Evolutionary conservation across 345 rosid species (phyloP).

Genomic region (Boechera retrofracta): DNA sequence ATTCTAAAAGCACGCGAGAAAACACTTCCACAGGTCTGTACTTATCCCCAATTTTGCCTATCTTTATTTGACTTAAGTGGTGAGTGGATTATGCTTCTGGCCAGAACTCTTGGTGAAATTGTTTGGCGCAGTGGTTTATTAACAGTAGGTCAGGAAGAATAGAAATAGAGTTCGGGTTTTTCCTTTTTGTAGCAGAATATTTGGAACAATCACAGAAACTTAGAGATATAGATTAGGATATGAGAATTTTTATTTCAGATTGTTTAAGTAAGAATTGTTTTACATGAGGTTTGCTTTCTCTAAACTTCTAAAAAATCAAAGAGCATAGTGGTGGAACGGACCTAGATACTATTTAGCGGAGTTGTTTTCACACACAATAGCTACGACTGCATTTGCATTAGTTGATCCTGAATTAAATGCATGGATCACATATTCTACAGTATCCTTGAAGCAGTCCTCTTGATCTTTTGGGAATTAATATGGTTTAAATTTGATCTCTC

Average conservation of each 20-base stretch:
- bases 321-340: neutral
- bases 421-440: neutral
- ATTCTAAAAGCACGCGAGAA: constrained; percentile 92
- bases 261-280: neutral
- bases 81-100: constrained; percentile 17
- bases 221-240: neutral
- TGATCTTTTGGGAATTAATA: constrained; percentile 23
- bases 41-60: constrained; percentile 3
- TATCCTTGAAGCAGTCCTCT: constrained; percentile 10
- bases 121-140: constrained; percentile 4
- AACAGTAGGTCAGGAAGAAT: neutral
- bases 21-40: constrained; percentile 77
- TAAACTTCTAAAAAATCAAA: too few species aligned
- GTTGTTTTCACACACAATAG: neutral
- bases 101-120: neutral
- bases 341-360: neutral
- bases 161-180: neutral
- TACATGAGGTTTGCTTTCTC: neutral
- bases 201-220: neutral
- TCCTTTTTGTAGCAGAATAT: constrained; percentile 5
- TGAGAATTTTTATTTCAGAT: neutral
- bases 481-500: constrained; percentile 27
- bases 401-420: neutral
- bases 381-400: neutral
- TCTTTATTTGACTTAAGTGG: constrained; percentile 4